Percentiles rank a stretch among this genome's conserved stretches.
phyloP scores from a whole-genome alignment of 179 eudicot species.

The Spinacia oleracea region DNA sequence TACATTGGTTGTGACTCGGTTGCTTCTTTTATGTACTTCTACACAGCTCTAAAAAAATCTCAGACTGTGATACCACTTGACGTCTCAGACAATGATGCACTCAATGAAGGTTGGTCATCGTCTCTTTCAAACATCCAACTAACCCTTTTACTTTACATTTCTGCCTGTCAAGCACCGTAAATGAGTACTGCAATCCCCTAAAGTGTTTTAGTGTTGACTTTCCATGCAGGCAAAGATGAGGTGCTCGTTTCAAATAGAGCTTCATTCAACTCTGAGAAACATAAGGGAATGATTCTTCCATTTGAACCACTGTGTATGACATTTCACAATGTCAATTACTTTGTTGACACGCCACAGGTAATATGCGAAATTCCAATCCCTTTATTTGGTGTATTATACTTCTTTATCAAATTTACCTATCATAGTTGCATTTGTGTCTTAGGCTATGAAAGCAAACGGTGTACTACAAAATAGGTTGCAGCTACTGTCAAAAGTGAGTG shows the following conservation, averaged over 20 bases:
- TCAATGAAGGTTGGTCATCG: slow-evolving; percentile 36
- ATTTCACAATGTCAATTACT: slow-evolving; percentile 84
- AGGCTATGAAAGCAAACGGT: slow-evolving; percentile 83
- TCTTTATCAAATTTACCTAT: background rate
- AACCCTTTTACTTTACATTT: background rate
- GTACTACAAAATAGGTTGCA: slow-evolving; percentile 68
- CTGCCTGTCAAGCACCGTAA: background rate
- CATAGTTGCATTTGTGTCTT: slow-evolving; percentile 12
- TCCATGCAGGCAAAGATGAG: slow-evolving; percentile 34
- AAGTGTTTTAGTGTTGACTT: slow-evolving; percentile 11
- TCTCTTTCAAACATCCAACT: slow-evolving; percentile 12
- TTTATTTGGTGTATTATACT: background rate
- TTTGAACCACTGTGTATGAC: slow-evolving; percentile 85
- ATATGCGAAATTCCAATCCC: background rate
- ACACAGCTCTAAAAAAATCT: slow-evolving; percentile 61
- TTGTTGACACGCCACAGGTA: slow-evolving; percentile 95
- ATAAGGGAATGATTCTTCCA: slow-evolving; percentile 93
- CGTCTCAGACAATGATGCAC: slow-evolving; percentile 27
- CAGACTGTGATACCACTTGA: slow-evolving; percentile 46
- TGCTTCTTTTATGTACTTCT: slow-evolving; percentile 19
- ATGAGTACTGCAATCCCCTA: background rate
- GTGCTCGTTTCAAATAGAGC: slow-evolving; percentile 15
- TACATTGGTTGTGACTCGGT: background rate
- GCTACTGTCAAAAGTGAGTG: slow-evolving; percentile 74
- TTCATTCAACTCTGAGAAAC: slow-evolving; percentile 26